These are phyloP conservation scores for Leccinum obscurum DNA, from an alignment of 768 basidiomycete species.

Conservation along the genomic window DNA sequence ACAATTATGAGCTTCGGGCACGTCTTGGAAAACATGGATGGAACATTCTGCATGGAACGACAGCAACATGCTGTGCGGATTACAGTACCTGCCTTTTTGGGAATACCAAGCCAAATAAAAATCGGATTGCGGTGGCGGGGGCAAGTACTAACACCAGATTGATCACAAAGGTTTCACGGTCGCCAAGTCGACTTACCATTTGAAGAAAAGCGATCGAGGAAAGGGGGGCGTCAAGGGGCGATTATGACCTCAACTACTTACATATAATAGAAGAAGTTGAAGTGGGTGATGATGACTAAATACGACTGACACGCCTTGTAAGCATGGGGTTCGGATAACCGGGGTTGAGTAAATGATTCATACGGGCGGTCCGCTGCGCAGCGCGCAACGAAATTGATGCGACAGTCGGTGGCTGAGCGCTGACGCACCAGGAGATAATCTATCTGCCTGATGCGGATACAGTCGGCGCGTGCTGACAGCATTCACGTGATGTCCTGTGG, in stretches of 20 bases:
- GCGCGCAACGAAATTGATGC: neutral
- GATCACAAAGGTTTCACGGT: neutral
- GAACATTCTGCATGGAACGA: slow-evolving; percentile 30
- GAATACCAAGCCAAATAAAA: neutral
- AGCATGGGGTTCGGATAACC: slow-evolving; percentile 15
- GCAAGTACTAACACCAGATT: neutral
- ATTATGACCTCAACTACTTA: neutral
- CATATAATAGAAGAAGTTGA: neutral
- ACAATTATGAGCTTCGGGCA: slow-evolving; percentile 16
- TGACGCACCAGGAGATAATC: too few species aligned
- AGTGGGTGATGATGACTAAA: slow-evolving; percentile 1
- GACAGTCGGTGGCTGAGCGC: neutral
- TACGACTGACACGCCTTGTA: slow-evolving; percentile 12
- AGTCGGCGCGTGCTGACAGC: too few species aligned
- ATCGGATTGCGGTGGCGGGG: neutral
- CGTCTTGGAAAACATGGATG: slow-evolving; percentile 3
- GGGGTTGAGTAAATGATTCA: slow-evolving; percentile 5
- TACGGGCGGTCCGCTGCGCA: neutral
- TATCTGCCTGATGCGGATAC: neutral
- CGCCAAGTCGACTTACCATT: neutral
- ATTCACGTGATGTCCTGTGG: neutral
- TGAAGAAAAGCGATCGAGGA: neutral
- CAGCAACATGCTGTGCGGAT: slow-evolving; percentile 17
- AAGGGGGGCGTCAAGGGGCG: neutral
- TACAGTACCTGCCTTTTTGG: slow-evolving; percentile 18